Evolutionary conservation across 768 basidiomycete genomes (phyloP).

Genomic region (Chiua virens): DNA sequence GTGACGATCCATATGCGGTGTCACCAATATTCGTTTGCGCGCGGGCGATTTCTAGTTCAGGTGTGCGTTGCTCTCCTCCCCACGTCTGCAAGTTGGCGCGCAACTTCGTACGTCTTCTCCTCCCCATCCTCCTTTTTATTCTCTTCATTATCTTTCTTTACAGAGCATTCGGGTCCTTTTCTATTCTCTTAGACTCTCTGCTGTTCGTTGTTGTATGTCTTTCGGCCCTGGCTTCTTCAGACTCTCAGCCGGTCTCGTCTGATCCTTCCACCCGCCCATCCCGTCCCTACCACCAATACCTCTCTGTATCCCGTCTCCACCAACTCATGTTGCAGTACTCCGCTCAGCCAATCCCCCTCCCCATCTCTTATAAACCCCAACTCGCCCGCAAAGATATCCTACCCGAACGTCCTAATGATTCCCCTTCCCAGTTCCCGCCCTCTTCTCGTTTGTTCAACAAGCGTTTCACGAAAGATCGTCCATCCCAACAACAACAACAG

Average conservation of each 20-base stretch:
- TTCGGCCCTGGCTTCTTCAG: slow-evolving; percentile 29
- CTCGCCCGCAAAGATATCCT: slow-evolving; percentile 33
- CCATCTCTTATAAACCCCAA: slow-evolving; percentile 31
- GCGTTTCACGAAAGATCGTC: slow-evolving; percentile 34
- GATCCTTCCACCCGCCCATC: slow-evolving; percentile 37
- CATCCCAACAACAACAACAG: slow-evolving; percentile 4
- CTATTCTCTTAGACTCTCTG: slow-evolving; percentile 6
- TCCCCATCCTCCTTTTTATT: not conserved
- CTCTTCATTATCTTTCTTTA: not conserved
- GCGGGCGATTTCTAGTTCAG: slow-evolving; percentile 14
- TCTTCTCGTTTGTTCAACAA: slow-evolving; percentile 36
- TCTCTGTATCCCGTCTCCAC: slow-evolving; percentile 28
- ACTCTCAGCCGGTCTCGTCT: slow-evolving; percentile 52
- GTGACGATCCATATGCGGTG: slow-evolving; percentile 6
- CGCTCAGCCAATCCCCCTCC: slow-evolving; percentile 34
- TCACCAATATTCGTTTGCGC: slow-evolving; percentile 6
- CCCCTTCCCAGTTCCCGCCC: not conserved
- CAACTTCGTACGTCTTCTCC: slow-evolving; percentile 19
- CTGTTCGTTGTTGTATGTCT: slow-evolving; percentile 23
- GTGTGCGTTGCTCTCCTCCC: slow-evolving; percentile 27
- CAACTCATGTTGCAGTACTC: slow-evolving; percentile 62
- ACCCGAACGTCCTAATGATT: slow-evolving; percentile 31
- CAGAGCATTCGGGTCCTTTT: slow-evolving; percentile 6
- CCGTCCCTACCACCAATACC: slow-evolving; percentile 33
- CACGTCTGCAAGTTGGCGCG: slow-evolving; percentile 23